Evolutionary conservation across 1,284 basidiomycete genomes (phyloP), one percentile per base, ranked within the genome.

Genomic region (Fomitopsis schrenkii): DNA sequence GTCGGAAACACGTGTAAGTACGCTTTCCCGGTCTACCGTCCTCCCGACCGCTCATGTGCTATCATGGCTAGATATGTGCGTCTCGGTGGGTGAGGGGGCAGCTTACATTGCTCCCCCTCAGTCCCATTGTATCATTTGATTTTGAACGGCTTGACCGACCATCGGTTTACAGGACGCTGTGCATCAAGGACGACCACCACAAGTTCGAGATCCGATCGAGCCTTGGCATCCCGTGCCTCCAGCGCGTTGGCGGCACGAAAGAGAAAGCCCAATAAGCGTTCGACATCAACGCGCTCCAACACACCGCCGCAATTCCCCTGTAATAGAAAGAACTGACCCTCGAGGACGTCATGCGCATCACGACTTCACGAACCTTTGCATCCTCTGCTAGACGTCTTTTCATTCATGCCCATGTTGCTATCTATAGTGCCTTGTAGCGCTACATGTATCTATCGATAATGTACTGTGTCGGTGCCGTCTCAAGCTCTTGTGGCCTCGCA

Each of bases 1-100:
- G 77, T 82, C 58, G 85, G 84, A 7, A 80, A 83, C 52, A 82
- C 82, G 71, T 86, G 86, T 88, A 69, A 70, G 85, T 75, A 9
- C 8, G 9, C 40, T 28, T 14, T 44, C 2, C 35, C 30, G 48
- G 44, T 57, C 52, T 54, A 26, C 36, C 35, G 15, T 30, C 10
- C 5, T n/a, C 9, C 35, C 19, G 36, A 35, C 52, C 14, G 52
- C 52, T 54, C 33, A 54, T 26, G 19, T 14, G 26, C 22, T 22
- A 30, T 12, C 19, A 7, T 40, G 57, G 44, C 35, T 33, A 54
- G 52, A 54, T 54, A 54, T 54, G 52, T 54, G 19, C 54, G 55
- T 61, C n/a, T 44, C 45, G 46, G 22, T 30, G 35, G 33, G 22
- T 28, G 28, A 45, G 26, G 28, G 38, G 55, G 42, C 40, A 17